These are phyloP conservation scores for Phytophthora multivora DNA, from an alignment of 352 stramenopile species.

Conservation along the genomic window DNA sequence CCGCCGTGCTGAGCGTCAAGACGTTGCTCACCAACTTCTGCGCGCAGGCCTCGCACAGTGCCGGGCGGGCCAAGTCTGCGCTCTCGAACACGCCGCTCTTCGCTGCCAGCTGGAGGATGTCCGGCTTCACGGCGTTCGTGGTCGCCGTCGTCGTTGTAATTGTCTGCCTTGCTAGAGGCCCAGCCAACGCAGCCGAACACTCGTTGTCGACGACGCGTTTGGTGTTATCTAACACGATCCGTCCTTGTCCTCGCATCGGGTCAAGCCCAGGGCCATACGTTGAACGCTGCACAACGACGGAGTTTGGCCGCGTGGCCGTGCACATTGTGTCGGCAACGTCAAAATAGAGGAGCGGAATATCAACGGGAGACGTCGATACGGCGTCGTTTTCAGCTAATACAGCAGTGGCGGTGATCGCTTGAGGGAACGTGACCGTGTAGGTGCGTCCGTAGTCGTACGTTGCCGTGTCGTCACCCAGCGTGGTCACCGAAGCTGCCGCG, in stretches of 20 bases:
- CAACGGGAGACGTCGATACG: conserved; percentile 43
- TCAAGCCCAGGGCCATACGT: conserved; percentile 66
- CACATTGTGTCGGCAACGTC: conserved; percentile 35
- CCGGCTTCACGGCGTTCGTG: conserved; percentile 28
- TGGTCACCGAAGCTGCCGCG: conserved; percentile 31
- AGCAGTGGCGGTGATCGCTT: conserved; percentile 37
- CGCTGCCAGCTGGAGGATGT: conserved; percentile 55
- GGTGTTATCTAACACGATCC: conserved; percentile 38
- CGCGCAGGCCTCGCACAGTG: conserved; percentile 58
- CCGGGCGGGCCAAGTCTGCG: conserved; percentile 28
- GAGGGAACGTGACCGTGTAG: conserved; percentile 62
- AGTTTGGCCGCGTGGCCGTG: conserved; percentile 18
- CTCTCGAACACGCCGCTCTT: conserved; percentile 36
- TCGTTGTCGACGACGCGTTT: conserved; percentile 45
- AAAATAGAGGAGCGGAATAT: conserved; percentile 44
- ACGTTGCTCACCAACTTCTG: conserved; percentile 47
- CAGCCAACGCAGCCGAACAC: conserved; percentile 45
- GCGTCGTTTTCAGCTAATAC: conserved; percentile 30
- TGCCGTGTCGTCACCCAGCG: conserved; percentile 55
- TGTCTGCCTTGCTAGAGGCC: conserved; percentile 54
- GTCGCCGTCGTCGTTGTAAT: conserved; percentile 37
- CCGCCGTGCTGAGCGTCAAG: conserved; percentile 49
- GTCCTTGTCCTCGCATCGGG: conserved; percentile 49
- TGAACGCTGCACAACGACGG: conserved; percentile 33
- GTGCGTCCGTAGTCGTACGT: conserved; percentile 77